Conservation (phyloP, 768 basidiomycete genomes). For the Trametes maxima region DNA sequence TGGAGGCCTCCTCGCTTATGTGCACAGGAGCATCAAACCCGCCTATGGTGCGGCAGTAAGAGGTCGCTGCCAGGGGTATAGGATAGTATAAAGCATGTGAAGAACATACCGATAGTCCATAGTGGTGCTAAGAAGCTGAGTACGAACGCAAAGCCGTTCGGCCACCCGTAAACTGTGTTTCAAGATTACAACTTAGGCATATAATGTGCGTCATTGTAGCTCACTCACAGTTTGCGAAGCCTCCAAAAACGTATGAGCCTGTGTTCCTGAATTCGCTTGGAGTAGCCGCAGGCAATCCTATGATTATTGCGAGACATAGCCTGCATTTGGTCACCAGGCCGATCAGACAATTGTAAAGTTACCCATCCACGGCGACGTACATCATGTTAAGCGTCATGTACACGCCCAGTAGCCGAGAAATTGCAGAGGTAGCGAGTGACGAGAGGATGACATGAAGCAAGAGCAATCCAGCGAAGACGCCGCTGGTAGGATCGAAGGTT, state of each 20-base stretch:
- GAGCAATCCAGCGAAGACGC: slow-evolving; percentile 37
- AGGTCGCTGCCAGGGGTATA: background rate
- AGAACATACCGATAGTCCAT: slow-evolving; percentile 38
- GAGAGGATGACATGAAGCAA: slow-evolving; percentile 36
- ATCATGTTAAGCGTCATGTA: slow-evolving; percentile 41
- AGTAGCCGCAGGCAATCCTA: slow-evolving; percentile 63
- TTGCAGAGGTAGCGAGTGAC: slow-evolving; percentile 35
- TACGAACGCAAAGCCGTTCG: slow-evolving; percentile 51
- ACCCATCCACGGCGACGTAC: slow-evolving; percentile 23
- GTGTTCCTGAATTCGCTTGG: slow-evolving; percentile 62
- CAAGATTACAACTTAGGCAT: background rate
- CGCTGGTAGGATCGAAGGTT: slow-evolving; percentile 23
- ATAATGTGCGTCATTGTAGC: background rate
- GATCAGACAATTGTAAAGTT: background rate
- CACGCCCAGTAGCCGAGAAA: slow-evolving; percentile 39
- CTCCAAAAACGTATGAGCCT: slow-evolving; percentile 61
- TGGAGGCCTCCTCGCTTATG: slow-evolving; percentile 63
- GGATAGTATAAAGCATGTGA: background rate
- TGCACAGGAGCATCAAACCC: slow-evolving; percentile 55
- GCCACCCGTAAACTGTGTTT: slow-evolving; percentile 48
- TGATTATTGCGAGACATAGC: slow-evolving; percentile 36
- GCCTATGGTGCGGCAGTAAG: slow-evolving; percentile 2
- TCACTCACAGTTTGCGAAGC: slow-evolving; percentile 58
- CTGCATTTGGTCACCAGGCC: slow-evolving; percentile 7
- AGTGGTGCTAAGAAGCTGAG: slow-evolving; percentile 53